Evolutionary conservation across 306 rosid genomes (phyloP), one percentile per base, ranked within the genome.

Genomic region (Trifolium pratense): DNA sequence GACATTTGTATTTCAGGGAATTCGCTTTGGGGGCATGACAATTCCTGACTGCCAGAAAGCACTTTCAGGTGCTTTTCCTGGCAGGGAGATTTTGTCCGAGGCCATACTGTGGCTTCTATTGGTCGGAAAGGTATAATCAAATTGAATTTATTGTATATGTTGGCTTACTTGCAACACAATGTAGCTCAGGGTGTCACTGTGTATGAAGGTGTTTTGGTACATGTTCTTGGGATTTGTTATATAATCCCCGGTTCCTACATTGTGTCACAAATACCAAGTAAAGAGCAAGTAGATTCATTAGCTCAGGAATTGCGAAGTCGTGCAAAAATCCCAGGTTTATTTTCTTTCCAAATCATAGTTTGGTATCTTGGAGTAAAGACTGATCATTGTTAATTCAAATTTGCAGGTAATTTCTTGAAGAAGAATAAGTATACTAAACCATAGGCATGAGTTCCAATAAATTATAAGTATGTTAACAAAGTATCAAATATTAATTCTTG

Each of bases 1-100:
- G 56, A 14, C 32, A 67, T 74, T n/a, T 82, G 42, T 59, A 66
- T 80, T 78, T 7, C 81, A 94, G 99, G 99, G 99, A 45, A 94
- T 94, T 86, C 97, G 97, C 65, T 91, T 94, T 73, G 83, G 99
- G 82, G 89, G 88, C 57, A 74, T 94, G 85, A 40, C 99, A 53
- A 88, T 94, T 78, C 99, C 96, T 26, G 99, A 94, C 52, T 91
- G 97, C 77, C 99, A 94, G 82, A 89, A 94, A 48, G 51, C 81
- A 52, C 87, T 94, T 68, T 96, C 99, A 26, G 93, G 87, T 80
- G 97, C 95, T 58, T 67, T 75, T 76, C 87, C 97, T 68, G 96
- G 86, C 74, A 97, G 99, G 73, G 99, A 94, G 82, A 97, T 97
- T 45, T 75, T 94, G 84, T 97, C 97, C 10, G 99, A 94, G 87